Conservation (phyloP, 192 early-diverging fungal species). For the Coemansia reversa region DNA sequence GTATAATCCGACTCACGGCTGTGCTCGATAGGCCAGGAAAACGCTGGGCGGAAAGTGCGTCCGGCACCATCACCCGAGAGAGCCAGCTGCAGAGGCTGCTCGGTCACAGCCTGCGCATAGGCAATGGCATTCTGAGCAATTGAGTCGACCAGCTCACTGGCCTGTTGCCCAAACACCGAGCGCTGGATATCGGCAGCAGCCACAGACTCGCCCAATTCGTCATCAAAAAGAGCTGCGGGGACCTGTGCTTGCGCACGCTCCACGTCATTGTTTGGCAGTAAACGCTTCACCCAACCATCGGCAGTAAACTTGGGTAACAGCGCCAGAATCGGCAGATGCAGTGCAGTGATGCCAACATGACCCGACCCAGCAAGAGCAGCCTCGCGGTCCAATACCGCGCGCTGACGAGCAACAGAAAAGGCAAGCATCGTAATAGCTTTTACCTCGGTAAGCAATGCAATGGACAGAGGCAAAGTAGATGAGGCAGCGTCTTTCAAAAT, state of each 20-base stretch:
- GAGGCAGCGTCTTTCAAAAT: constrained; percentile 36
- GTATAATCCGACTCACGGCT: constrained; percentile 51
- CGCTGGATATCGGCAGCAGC: constrained; percentile 18
- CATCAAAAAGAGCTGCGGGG: constrained; percentile 18
- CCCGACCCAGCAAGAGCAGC: constrained; percentile 38
- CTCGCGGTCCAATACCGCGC: constrained; percentile 50
- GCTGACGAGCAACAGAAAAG: constrained; percentile 49
- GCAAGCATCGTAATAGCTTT: constrained; percentile 39
- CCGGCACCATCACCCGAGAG: neutral
- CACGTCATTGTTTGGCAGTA: constrained; percentile 41
- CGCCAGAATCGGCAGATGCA: constrained; percentile 46
- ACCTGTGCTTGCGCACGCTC: constrained; percentile 49
- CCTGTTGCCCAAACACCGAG: constrained; percentile 48
- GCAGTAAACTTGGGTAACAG: constrained; percentile 46
- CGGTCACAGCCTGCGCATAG: constrained; percentile 49
- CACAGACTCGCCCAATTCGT: constrained; percentile 10
- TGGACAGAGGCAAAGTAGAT: constrained; percentile 27
- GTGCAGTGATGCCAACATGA: constrained; percentile 42
- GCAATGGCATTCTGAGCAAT: constrained; percentile 42
- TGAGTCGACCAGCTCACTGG: constrained; percentile 42
- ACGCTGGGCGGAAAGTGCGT: constrained; percentile 39
- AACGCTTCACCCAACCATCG: constrained; percentile 30
- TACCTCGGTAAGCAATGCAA: constrained; percentile 39
- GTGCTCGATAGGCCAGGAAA: constrained; percentile 53
- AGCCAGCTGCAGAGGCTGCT: constrained; percentile 12